Evolutionary conservation across 352 stramenopile genomes (phyloP), one percentile per base, ranked within the genome.

Genomic region (Phytopythium mirpurense): DNA sequence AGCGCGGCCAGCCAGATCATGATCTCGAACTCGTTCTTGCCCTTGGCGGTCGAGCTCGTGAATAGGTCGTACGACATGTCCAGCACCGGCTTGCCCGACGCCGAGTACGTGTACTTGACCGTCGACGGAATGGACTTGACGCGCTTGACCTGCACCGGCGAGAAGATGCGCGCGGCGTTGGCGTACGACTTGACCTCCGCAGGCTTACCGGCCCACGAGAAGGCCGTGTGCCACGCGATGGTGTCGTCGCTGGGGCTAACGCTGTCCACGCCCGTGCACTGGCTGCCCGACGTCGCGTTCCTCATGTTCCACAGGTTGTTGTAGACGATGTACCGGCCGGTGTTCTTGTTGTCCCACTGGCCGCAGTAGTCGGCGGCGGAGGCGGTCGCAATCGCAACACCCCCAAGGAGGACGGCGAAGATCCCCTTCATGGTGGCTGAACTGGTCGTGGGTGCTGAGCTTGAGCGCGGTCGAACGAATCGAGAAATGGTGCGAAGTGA

Each of bases 1-100:
- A 75, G 65, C 1, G 63, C 60, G 16, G 60, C 60, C 26, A 76
- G 56, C 63, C 67, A 72, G 41, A 70, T 62, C 63, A 72, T 72
- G 52, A 70, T 64, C 56, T 70, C 63, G 35, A 60, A 70, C 49
- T 75, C 56, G 29, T 65, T 62, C 8, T 57, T 63, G 7, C 59
- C 53, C 19, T 60, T 52, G 0, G 51, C 50, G 14, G 57, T 68
- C 23, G 67, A 70, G 7, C 55, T 63, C 21, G 67, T 72, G 45
- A 75, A 75, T n/a, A 75, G 53, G 19, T 72, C 67, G 48, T 75
- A 75, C 11, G 63, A 51, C 24, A 65, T 53, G 26, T 65, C 62
- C 9, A 57, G 51, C 5, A 59, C 56, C 3, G 48, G 41, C 15
- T 7, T 23, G 12, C 58, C 54, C 31, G 67, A 50, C 54, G 68